Evolutionary conservation across 176 grass and related monocot species (phyloP), one percentile per base, ranked within the genome.

Genomic region (Alopecurus myosuroides): DNA sequence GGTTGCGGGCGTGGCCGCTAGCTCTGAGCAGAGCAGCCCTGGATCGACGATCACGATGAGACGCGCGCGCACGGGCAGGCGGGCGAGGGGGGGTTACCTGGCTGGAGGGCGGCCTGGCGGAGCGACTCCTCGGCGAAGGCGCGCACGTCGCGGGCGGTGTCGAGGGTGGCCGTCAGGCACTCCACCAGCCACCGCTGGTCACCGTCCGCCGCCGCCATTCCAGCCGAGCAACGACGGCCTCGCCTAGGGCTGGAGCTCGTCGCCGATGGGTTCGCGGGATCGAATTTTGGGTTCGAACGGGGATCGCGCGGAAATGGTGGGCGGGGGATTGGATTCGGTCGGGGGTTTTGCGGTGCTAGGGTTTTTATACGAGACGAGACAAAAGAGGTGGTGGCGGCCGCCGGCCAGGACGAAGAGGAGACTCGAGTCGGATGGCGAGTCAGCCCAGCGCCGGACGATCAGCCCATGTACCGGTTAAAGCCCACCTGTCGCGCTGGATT

Each of bases 121-220:
- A 98, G 85, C 20, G 93, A 98, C 84, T 94, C 91, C 90, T 98
- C 96, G 28, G 96, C 96, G 77, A 87, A 94, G 93, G 89, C 89
- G 35, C 96, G 87, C 81, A 94, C 88, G 22, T 95, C 93, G 82
- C 88, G 91, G 55, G 83, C 89, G 29, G 93, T 98, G 74, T 98
- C 91, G 30, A 98, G 91, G 26, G 96, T 98, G 20, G 91, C 93
- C 58, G 84, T 81, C 66, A 98, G 85, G 85, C 93, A 95, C 9
- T 98, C 96, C 74, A 95, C 58, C 34, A 98, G 82, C 91, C 96
- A 98, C 51, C 90, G 86, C 93, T 95, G 96, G 85, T 98, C 96
- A 10, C 82, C 87, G 74, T 98, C 93, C 70, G 85, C 67, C 33
- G 88, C 68, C 46, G 79, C 65, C 70, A 82, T 64, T 42, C 25